Conservation (phyloP, 345 rosid genomes). For the Xanthoceras sorbifolium region DNA sequence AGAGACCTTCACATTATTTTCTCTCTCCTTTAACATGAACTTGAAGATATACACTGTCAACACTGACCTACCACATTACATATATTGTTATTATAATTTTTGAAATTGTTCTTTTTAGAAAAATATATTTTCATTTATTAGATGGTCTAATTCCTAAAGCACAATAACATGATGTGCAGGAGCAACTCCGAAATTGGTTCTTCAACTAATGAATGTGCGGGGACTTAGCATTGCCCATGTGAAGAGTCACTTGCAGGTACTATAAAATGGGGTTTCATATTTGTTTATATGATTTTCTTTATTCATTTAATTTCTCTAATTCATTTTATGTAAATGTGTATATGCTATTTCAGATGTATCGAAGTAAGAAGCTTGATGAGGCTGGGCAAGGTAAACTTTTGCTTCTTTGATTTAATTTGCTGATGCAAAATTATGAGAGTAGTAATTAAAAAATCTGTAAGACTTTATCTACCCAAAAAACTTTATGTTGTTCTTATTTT, state of each 20-base stretch:
- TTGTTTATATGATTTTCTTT: background rate
- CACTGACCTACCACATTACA: no score
- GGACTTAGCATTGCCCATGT: constrained; percentile 93
- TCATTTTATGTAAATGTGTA: background rate
- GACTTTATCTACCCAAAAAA: no score
- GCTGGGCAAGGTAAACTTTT: constrained; percentile 67
- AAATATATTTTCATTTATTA: no score
- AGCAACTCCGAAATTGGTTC: constrained; percentile 90
- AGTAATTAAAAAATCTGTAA: no score
- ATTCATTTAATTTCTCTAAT: background rate
- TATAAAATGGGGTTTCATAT: background rate
- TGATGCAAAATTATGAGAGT: background rate
- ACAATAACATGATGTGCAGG: no score
- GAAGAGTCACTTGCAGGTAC: constrained; percentile 92
- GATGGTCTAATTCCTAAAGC: no score
- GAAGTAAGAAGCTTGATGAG: constrained; percentile 82
- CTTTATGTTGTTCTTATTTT: no score
- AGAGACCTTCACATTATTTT: no score
- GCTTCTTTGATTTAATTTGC: background rate
- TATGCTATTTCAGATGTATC: constrained; percentile 61
- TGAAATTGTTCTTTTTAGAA: no score
- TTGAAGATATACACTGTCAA: no score
- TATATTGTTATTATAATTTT: no score
- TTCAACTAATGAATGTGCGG: constrained; percentile 78
- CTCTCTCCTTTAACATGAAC: no score